Evolutionary conservation across 176 grass and related monocot species (phyloP).

Genomic region (Urochloa ruziziensis): DNA sequence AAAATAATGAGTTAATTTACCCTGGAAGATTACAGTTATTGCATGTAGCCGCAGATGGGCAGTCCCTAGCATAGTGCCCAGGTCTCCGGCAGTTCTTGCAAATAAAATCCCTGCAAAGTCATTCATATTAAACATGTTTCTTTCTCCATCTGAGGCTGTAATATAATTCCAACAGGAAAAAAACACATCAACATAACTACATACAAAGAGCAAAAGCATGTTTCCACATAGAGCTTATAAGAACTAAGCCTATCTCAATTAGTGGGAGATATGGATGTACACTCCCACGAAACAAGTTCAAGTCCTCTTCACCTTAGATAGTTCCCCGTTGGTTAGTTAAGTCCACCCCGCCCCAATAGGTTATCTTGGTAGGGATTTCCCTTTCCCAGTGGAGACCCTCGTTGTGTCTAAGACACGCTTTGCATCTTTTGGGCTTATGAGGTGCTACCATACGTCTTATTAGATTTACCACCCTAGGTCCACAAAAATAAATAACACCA

Average conservation of each 20-base stretch:
- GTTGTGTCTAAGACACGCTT: not conserved
- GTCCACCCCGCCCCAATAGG: too few species aligned
- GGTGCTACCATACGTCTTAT: not conserved
- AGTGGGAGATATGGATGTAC: not conserved
- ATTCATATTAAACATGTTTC: slow-evolving; percentile 13
- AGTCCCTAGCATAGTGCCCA: slow-evolving; percentile 83
- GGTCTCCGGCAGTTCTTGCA: slow-evolving; percentile 92
- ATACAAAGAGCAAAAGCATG: not conserved
- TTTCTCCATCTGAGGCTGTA: not conserved
- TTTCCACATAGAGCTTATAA: not conserved
- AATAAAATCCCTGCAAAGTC: slow-evolving; percentile 54
- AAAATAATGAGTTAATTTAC: slow-evolving; percentile 40
- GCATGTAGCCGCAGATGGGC: slow-evolving; percentile 67
- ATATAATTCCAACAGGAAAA: slow-evolving; percentile 2
- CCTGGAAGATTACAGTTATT: slow-evolving; percentile 87
- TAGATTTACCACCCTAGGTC: not conserved
- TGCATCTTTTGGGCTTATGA: not conserved
- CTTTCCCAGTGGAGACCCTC: not conserved
- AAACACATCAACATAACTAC: not conserved
- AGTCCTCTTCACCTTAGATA: not conserved
- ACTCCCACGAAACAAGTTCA: not conserved
- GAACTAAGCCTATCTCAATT: not conserved
- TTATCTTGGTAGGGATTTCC: too few species aligned
- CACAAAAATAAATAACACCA: not conserved
- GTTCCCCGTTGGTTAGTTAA: too few species aligned